Conservation (phyloP, 2,329 filamentous ascomycete species). For the Gliomastix tumulicola region DNA sequence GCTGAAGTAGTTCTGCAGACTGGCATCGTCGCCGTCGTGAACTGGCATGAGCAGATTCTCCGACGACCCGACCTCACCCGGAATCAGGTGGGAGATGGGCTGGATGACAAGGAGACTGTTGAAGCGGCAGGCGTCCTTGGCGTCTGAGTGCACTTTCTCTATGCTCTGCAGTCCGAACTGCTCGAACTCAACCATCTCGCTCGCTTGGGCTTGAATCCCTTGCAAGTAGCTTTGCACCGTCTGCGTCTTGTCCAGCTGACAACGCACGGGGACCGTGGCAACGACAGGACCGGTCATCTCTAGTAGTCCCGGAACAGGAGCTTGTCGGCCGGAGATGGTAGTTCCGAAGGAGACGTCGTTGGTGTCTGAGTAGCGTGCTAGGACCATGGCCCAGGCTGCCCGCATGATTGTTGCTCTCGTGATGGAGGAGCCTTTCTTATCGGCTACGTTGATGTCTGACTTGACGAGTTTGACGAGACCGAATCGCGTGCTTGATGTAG, state of each 20-base stretch:
- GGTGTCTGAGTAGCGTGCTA: conserved; percentile 8
- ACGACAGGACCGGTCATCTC: conserved; percentile 9
- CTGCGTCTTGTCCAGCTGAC: neutral
- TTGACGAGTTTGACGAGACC: too few relatives aligned
- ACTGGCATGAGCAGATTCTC: neutral
- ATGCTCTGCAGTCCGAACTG: conserved; percentile 12
- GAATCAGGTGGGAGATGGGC: neutral
- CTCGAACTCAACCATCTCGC: conserved; percentile 7
- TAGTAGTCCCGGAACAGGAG: conserved; percentile 11
- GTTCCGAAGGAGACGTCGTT: conserved; percentile 13
- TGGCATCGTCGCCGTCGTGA: conserved; percentile 7
- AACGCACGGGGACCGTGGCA: conserved; percentile 5
- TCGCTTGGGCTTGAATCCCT: conserved; percentile 3
- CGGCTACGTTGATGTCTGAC: too few relatives aligned
- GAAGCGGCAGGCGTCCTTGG: conserved; percentile 8
- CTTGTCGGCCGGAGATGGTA: conserved; percentile 14
- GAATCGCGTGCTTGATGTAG: too few relatives aligned
- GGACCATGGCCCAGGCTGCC: conserved; percentile 14
- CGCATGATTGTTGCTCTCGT: conserved; percentile 7
- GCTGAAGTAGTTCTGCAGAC: conserved; percentile 11
- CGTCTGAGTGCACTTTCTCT: conserved; percentile 3
- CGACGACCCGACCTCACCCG: neutral
- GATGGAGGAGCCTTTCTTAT: conserved; percentile 8
- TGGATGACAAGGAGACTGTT: conserved; percentile 9
- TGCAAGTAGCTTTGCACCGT: neutral